These are phyloP conservation scores for Datura wrightii DNA, from an alignment of 257 asterid genomes.

Conservation along the genomic window DNA sequence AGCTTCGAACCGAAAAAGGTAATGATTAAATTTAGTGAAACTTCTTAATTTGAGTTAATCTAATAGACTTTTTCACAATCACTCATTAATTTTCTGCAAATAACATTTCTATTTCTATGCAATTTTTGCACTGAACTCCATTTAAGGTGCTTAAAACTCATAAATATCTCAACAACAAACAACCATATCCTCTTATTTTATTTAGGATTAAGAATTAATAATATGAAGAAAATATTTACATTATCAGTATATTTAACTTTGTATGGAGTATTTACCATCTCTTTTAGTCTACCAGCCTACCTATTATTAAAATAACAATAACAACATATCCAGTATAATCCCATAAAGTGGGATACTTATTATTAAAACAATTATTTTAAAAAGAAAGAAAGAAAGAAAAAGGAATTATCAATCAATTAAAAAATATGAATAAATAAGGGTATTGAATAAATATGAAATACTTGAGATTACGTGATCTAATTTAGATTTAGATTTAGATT, in stretches of 20 bases:
- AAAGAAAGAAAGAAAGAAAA: not conserved
- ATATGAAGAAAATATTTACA: not conserved
- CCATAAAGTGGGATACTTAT: too few species aligned
- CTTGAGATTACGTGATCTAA: not conserved
- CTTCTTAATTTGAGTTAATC: not conserved
- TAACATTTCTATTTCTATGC: not conserved
- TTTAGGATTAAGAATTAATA: not conserved
- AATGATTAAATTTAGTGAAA: slow-evolving; percentile 13
- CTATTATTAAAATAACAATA: not conserved
- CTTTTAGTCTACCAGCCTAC: not conserved
- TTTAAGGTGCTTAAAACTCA: not conserved
- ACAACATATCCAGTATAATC: too few species aligned
- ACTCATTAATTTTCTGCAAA: slow-evolving; percentile 4
- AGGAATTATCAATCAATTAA: not conserved
- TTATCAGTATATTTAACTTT: not conserved
- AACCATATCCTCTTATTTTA: not conserved
- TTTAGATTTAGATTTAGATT: not conserved
- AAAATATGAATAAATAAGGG: too few species aligned
- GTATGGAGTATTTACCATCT: not conserved
- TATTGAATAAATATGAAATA: not conserved
- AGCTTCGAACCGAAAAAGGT: not conserved
- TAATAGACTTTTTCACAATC: not conserved
- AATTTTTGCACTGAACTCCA: not conserved
- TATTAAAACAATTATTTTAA: not conserved
- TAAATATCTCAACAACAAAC: slow-evolving; percentile 12